Evolutionary conservation across 1,139 yeast species (phyloP), one percentile per base, ranked within the genome.

Genomic region (Starmera stellimalicola): DNA sequence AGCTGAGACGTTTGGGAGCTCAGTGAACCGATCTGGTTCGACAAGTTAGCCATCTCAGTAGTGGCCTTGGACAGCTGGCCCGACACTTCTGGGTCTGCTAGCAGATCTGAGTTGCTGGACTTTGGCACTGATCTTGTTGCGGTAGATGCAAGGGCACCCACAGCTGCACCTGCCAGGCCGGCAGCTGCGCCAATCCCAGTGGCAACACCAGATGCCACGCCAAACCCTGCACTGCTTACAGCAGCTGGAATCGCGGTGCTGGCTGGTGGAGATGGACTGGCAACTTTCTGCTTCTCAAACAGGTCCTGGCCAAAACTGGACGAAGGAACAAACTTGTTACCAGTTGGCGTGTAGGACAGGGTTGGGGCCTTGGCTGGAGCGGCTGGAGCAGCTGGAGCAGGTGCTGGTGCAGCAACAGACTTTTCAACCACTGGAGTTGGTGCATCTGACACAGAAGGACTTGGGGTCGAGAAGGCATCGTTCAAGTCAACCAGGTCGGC

Each of bases 21-120:
- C 43, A 87, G 65, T 1, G 95, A 80, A 40, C 76, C 77, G 40
- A 85, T 77, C 60, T 88, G 95, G 49, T 80, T 84, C 2, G 94
- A 81, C 32, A 82, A 68, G 47, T 88, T 85, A 14, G 95, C 95
- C 55, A 84, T 70, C 46, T 85, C 95, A 4, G 91, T 73, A 12
- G 93, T 77, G 4, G 94, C 88, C 42, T 73, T 73, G 0, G 94
- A 77, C 32, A 85, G 63, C 50, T 80, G 77, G 18, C 77, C 75
- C 1, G 85, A 71, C 5, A 74, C 66, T 34, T 69, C 77, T 54
- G 52, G 45, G 40, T 74, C 81, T 1, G 79, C 77, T 34, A 73
- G 60, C 31, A 75, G 55, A 40, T 76, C 84, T 33, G 59, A 60
- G 42, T 70, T 70, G 11, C 32, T 36, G 6, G 37, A 27, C 19